Evolutionary conservation across 2,329 filamentous ascomycete genomes (phyloP), one percentile per base, ranked within the genome.

Genomic region (Zopfia rhizophila): DNA sequence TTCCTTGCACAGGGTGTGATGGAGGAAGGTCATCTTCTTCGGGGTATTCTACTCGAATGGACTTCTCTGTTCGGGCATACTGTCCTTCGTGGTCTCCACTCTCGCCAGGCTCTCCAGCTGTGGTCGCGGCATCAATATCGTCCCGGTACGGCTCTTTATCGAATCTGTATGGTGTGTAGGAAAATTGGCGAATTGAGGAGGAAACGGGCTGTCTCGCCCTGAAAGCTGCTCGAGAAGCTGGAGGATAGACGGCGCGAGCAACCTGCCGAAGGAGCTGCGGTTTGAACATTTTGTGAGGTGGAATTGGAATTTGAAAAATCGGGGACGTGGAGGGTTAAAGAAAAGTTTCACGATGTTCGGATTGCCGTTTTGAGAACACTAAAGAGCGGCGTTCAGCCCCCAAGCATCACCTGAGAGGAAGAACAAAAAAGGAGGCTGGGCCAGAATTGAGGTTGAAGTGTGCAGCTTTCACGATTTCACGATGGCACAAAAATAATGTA

Each of bases 1-100:
- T 83, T 36, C 90, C 90, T 55, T 86, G 82, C 6, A 93, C 84
- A 3, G 89, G 87, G 45, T 79, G 77, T 45, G 85, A 88, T 29
- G 82, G 80, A 7, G 91, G 90, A 56, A 94, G 81, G 50, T 91
- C 83, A 44, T 82, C 75, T 63, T 91, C 88, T 25, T 84, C 82
- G 0, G 90, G 91, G 66, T 95, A 91, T 70, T 91, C 85, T 53
- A 94, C 86, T 27, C 85, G 83, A 51, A 96, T 87, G 43, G 80
- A 84, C 37, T 91, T 82, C 64, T 95, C 89, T 7, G 90, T 96
- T 64, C 90, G 87, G 12, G 91, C 89, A 68, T 87, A 89, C 50
- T 84, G 79, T 41, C 90, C 89, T 66, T 85, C 82, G 46, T 83
- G 78, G 36, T 73, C 69, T 33, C 75, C 75, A 29, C 69, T 73